Percentiles rank a stretch among this genome's conserved stretches.
Conservation (phyloP, 2,329 filamentous ascomycete genomes). For the Xylaria sp. region DNA sequence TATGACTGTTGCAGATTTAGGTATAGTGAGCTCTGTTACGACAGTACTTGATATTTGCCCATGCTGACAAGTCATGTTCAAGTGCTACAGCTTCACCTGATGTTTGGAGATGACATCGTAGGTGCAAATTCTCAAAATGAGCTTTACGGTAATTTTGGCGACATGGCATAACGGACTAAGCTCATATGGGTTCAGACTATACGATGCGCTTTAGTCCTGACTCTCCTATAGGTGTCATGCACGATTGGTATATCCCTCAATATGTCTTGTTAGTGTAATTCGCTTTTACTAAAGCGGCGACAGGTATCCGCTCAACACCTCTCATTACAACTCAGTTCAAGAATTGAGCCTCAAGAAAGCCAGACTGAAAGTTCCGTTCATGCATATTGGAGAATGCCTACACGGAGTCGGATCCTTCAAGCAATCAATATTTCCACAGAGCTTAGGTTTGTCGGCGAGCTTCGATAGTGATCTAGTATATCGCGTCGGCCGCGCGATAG, state of each 20-base stretch:
- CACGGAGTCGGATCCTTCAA: conserved; percentile 59
- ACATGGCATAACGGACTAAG: neutral
- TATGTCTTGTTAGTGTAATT: neutral
- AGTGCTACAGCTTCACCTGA: conserved; percentile 58
- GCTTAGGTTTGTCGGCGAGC: conserved; percentile 54
- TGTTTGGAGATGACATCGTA: conserved; percentile 56
- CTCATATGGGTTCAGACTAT: conserved; percentile 43
- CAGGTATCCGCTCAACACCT: conserved; percentile 56
- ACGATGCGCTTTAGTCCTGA: conserved; percentile 52
- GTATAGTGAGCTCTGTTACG: conserved; percentile 31
- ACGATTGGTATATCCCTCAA: conserved; percentile 52
- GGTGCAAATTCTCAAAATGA: conserved; percentile 53
- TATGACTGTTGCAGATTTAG: conserved; percentile 50
- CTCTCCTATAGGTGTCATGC: conserved; percentile 55
- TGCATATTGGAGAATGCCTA: conserved; percentile 58
- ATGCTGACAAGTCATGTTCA: conserved; percentile 24
- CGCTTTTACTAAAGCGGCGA: neutral
- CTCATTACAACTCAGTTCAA: conserved; percentile 56
- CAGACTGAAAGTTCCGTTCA: conserved; percentile 53
- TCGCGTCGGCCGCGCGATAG: conserved; percentile 56
- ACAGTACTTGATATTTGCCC: neutral
- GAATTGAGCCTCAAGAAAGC: conserved; percentile 53
- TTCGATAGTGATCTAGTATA: conserved; percentile 57
- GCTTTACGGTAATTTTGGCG: conserved; percentile 48
- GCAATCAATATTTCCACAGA: conserved; percentile 58